phyloP scores from a whole-genome alignment of 2,329 filamentous ascomycete genomes.

The Metarhizium rileyi region DNA sequence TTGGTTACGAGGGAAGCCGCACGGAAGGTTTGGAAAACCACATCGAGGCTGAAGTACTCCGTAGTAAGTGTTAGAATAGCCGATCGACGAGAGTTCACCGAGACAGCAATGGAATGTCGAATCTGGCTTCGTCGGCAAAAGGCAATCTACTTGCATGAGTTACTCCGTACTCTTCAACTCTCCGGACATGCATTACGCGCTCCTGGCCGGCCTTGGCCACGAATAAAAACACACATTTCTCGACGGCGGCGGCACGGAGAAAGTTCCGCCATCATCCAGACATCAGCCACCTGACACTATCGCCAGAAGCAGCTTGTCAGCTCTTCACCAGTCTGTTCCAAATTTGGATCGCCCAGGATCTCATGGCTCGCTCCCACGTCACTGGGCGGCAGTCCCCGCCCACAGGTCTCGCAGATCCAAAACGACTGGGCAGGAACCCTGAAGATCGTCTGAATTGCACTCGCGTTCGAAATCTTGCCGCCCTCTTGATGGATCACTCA shows the following conservation, averaged over 20 bases:
- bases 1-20: background rate
- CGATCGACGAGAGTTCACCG: too few relatives aligned
- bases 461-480: background rate
- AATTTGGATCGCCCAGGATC: background rate
- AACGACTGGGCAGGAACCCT: background rate
- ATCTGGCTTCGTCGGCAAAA: background rate
- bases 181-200: too few relatives aligned
- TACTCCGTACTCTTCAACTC: too few relatives aligned
- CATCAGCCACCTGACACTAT: background rate
- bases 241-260: slow-evolving; percentile 4
- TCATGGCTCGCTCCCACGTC: background rate
- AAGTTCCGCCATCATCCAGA: too few relatives aligned
- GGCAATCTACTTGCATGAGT: too few relatives aligned
- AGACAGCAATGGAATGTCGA: background rate
- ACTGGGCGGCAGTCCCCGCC: background rate
- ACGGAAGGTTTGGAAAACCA: too few relatives aligned
- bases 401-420: background rate
- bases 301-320: background rate
- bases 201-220: too few relatives aligned
- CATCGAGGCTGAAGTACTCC: background rate
- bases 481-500: background rate
- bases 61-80: too few relatives aligned
- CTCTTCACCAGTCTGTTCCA: background rate
- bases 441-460: background rate
- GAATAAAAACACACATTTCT: too few relatives aligned